These are phyloP conservation scores for Chrysanthemum seticuspe DNA, from an alignment of 129 eudicot genomes.

Conservation along the genomic window DNA sequence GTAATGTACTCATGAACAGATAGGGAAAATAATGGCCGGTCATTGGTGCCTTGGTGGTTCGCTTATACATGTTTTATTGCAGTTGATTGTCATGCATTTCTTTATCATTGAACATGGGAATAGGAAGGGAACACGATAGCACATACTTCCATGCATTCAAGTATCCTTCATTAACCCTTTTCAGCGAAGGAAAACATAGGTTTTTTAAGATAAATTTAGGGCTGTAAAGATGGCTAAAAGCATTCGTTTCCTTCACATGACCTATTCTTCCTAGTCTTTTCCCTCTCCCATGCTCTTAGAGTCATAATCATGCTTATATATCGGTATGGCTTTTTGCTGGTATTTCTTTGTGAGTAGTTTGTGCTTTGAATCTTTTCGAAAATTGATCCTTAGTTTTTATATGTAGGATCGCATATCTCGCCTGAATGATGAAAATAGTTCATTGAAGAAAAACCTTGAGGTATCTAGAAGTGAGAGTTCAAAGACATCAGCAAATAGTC, in stretches of 20 bases:
- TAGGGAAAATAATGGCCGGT: neutral
- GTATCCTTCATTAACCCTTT: neutral
- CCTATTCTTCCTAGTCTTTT: neutral
- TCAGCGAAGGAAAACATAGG: neutral
- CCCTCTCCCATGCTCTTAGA: slow-evolving; percentile 1
- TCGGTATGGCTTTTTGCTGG: neutral
- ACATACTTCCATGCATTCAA: slow-evolving; percentile 13
- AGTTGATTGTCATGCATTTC: neutral
- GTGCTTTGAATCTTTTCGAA: neutral
- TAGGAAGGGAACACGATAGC: neutral
- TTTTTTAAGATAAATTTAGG: neutral
- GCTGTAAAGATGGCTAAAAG: slow-evolving; percentile 4
- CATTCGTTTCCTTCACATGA: slow-evolving; percentile 1
- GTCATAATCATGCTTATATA: slow-evolving; percentile 1
- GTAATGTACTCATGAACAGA: neutral
- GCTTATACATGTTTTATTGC: neutral
- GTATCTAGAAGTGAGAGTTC: slow-evolving; percentile 55
- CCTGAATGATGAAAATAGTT: slow-evolving; percentile 77
- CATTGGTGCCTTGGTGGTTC: neutral
- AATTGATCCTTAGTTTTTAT: slow-evolving; percentile 18
- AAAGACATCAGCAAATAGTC: slow-evolving; percentile 35
- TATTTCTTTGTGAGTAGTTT: neutral
- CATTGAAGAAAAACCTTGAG: slow-evolving; percentile 67
- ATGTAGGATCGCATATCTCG: slow-evolving; percentile 65
- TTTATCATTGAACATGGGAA: no score